Conservation (phyloP, 192 early-diverging fungal species). For the Chytriomyces confervae region DNA sequence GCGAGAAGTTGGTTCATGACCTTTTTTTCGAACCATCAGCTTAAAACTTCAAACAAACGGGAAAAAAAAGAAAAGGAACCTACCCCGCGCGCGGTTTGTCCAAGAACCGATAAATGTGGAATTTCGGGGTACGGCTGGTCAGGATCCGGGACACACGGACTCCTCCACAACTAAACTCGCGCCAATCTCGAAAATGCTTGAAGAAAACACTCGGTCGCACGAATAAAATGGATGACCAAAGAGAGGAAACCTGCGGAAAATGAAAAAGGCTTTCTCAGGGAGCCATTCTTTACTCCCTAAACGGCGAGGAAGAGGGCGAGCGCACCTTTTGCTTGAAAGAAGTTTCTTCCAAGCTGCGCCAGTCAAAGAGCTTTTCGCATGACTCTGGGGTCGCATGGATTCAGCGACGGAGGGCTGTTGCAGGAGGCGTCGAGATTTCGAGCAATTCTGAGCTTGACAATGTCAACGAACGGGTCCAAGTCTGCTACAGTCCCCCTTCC, state of each 20-base stretch:
- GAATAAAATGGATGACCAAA: background rate
- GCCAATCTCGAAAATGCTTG: conserved; percentile 16
- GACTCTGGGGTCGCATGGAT: background rate
- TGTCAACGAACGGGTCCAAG: background rate
- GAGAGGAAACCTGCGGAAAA: background rate
- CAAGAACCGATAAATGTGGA: background rate
- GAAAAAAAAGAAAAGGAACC: background rate
- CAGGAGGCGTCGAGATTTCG: background rate
- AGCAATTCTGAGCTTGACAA: background rate
- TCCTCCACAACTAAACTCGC: background rate
- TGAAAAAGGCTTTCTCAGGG: too few relatives aligned
- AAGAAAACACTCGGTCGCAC: background rate
- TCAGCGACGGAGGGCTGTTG: background rate
- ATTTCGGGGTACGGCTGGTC: background rate
- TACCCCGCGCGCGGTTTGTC: background rate
- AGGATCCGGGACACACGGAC: background rate
- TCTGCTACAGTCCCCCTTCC: background rate
- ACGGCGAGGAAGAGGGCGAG: too few relatives aligned
- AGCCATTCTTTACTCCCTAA: too few relatives aligned
- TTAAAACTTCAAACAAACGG: background rate
- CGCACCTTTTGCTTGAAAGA: background rate
- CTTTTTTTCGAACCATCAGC: background rate
- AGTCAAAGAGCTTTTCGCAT: background rate
- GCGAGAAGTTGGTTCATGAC: background rate
- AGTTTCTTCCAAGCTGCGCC: background rate